Conservation (phyloP, 1,284 basidiomycete species). For the Boletellus dicymbophilus region DNA sequence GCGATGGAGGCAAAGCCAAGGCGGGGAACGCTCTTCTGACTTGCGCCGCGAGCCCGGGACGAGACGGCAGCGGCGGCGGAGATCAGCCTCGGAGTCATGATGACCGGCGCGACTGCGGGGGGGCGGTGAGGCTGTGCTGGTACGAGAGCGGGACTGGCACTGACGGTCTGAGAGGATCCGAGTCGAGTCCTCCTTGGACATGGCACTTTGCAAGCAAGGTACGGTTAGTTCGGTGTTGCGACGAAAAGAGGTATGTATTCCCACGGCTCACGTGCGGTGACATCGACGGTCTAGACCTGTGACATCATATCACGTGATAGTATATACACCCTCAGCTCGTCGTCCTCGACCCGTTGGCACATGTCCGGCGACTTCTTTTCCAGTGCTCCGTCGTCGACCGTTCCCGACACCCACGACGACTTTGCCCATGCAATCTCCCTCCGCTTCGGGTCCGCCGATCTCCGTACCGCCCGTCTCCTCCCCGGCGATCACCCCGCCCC, state of each 20-base stretch:
- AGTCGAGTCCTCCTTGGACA: conserved; percentile 69
- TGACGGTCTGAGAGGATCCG: conserved; percentile 72
- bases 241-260: conserved; percentile 13
- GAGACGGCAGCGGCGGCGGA: conserved; percentile 64
- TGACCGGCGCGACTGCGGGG: conserved; percentile 79
- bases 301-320: conserved; percentile 37
- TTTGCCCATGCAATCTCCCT: conserved; percentile 42
- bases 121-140: background rate
- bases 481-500: conserved; percentile 16
- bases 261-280: conserved; percentile 27
- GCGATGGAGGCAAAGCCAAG: conserved; percentile 75
- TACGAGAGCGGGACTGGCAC: conserved; percentile 28
- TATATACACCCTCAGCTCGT: too few species aligned
- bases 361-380: conserved; percentile 36
- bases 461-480: conserved; percentile 36
- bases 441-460: conserved; percentile 32
- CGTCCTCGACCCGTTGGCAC: too few species aligned
- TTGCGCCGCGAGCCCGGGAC: conserved; percentile 46
- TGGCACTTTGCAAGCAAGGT: conserved; percentile 23
- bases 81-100: conserved; percentile 88
- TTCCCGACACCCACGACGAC: conserved; percentile 20
- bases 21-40: conserved; percentile 33
- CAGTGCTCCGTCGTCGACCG: conserved; percentile 13
- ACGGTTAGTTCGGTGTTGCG: conserved; percentile 21
- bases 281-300: conserved; percentile 28